Percentiles rank a stretch among this genome's conserved stretches.
phyloP scores from a whole-genome alignment of 352 stramenopile genomes.

The Pythium oligandrum region DNA sequence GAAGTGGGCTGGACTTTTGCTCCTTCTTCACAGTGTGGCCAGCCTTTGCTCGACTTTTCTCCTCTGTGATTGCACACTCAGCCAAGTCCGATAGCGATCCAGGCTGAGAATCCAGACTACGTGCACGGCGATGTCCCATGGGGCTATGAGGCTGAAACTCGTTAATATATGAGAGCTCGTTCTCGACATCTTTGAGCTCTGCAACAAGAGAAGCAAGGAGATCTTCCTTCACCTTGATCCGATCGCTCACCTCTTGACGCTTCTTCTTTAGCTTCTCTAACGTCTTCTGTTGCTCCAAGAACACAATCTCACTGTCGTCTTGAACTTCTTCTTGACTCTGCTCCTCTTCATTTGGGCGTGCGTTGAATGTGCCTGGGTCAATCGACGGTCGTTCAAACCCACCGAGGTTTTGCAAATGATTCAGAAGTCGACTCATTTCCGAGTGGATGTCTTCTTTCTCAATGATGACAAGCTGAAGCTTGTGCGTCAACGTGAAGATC shows the following conservation, averaged over 20 bases:
- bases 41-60: too few species aligned
- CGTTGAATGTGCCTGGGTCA: neutral
- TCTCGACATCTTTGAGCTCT: slow-evolving; percentile 59
- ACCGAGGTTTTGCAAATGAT: slow-evolving; percentile 19
- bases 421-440: slow-evolving; percentile 61
- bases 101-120: slow-evolving; percentile 13
- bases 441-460: slow-evolving; percentile 74
- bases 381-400: neutral
- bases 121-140: slow-evolving; percentile 5
- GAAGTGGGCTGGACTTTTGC: too few species aligned
- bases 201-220: slow-evolving; percentile 39
- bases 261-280: slow-evolving; percentile 38
- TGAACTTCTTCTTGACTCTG: slow-evolving; percentile 6
- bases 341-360: neutral
- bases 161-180: slow-evolving; percentile 48
- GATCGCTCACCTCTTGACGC: slow-evolving; percentile 37
- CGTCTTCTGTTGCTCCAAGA: slow-evolving; percentile 35
- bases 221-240: slow-evolving; percentile 49
- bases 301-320: slow-evolving; percentile 8
- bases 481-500: slow-evolving; percentile 70
- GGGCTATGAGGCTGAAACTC: slow-evolving; percentile 13
- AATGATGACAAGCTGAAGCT: slow-evolving; percentile 67
- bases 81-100: neutral
- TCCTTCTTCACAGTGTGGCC: too few species aligned
- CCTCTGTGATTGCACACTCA: too few species aligned